Conservation (phyloP, 2,329 filamentous ascomycete species). For the Elsinoe arachidis region DNA sequence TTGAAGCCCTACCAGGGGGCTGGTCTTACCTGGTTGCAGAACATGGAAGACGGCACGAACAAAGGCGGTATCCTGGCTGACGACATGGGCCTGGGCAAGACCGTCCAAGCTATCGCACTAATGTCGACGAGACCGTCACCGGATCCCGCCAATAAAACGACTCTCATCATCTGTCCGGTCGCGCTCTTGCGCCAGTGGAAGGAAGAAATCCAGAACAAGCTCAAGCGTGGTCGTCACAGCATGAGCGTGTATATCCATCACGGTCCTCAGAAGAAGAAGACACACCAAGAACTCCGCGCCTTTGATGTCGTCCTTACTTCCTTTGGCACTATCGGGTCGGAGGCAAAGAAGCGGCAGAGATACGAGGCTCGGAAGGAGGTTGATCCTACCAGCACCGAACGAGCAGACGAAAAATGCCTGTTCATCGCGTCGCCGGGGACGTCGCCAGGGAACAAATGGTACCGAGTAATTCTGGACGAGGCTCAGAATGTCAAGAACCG, state of each 20-base stretch:
- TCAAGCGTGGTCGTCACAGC: slow-evolving; percentile 47
- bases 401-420: slow-evolving; percentile 26
- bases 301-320: slow-evolving; percentile 74
- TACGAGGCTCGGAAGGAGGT: slow-evolving; percentile 43
- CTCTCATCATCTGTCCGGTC: slow-evolving; percentile 73
- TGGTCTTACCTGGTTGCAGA: slow-evolving; percentile 66
- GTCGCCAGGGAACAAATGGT: slow-evolving; percentile 50
- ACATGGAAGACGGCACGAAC: slow-evolving; percentile 60
- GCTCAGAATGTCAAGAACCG: slow-evolving; percentile 75
- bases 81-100: slow-evolving; percentile 80
- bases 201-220: slow-evolving; percentile 63
- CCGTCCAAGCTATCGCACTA: slow-evolving; percentile 71
- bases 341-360: slow-evolving; percentile 53
- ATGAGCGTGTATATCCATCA: slow-evolving; percentile 64
- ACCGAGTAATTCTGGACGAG: slow-evolving; percentile 66
- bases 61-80: slow-evolving; percentile 72
- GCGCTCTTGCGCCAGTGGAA: slow-evolving; percentile 79
- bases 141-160: slow-evolving; percentile 56
- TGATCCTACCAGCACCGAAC: slow-evolving; percentile 30
- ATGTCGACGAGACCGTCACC: slow-evolving; percentile 60
- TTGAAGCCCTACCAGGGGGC: slow-evolving; percentile 78
- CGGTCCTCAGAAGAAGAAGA: slow-evolving; percentile 46
- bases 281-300: slow-evolving; percentile 52
- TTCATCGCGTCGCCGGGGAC: too few relatives aligned
- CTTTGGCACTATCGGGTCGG: slow-evolving; percentile 61